phyloP scores from a whole-genome alignment of 805 yeast species.

The Vanderwaltozyma polyspora region DNA sequence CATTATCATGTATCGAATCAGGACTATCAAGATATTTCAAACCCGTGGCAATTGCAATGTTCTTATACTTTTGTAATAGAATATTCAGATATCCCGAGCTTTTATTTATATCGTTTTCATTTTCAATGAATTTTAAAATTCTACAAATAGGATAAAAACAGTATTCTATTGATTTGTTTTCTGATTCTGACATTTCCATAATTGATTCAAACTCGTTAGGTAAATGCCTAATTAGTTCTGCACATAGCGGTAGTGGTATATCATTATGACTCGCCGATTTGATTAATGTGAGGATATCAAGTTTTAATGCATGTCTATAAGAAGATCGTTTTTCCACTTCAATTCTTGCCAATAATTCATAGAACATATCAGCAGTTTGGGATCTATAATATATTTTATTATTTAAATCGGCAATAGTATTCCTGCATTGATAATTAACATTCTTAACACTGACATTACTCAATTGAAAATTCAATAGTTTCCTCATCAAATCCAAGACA shows the following conservation, averaged over 20 bases:
- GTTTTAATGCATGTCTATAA: constrained; percentile 4
- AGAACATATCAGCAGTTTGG: constrained; percentile 75
- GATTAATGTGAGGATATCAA: constrained; percentile 16
- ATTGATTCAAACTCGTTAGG: constrained; percentile 2
- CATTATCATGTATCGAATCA: constrained; percentile 9
- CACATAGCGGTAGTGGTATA: constrained; percentile 16
- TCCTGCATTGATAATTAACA: constrained; percentile 36
- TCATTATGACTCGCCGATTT: no score
- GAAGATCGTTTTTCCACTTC: constrained; percentile 8
- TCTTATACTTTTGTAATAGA: constrained; percentile 18
- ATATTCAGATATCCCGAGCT: constrained; percentile 13
- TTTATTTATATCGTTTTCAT: constrained; percentile 8
- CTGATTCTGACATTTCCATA: constrained; percentile 8
- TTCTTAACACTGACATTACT: constrained; percentile 15
- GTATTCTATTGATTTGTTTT: not conserved
- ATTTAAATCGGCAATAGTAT: constrained; percentile 57
- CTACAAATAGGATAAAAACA: constrained; percentile 14
- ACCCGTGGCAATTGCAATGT: constrained; percentile 22
- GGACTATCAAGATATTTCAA: constrained; percentile 18
- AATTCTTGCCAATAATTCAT: constrained; percentile 44
- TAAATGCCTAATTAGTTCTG: constrained; percentile 14
- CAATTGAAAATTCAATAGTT: constrained; percentile 40
- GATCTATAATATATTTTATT: constrained; percentile 76
- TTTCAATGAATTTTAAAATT: constrained; percentile 6
- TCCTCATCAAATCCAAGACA: constrained; percentile 63